Percentiles rank a stretch among this genome's conserved stretches.
Evolutionary conservation across 495 filamentous ascomycete species (phyloP).

Genomic region (Parachaetomium inaequale): DNA sequence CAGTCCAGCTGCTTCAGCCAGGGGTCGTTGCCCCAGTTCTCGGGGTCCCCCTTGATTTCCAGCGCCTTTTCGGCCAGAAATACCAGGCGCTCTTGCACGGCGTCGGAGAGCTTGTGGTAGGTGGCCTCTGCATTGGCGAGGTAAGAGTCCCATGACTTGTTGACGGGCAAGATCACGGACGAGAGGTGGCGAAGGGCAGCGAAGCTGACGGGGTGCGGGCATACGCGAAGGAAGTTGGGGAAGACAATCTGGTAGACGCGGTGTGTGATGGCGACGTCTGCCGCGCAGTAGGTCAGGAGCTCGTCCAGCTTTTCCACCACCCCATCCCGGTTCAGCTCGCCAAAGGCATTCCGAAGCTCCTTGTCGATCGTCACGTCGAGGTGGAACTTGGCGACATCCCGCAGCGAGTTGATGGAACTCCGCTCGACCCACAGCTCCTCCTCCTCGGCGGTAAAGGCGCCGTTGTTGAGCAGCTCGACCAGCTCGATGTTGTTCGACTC

Average conservation of each 20-base stretch:
- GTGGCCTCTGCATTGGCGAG: slow-evolving; percentile 76
- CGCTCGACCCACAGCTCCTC: slow-evolving; percentile 93
- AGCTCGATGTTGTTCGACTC: slow-evolving; percentile 69
- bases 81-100: slow-evolving; percentile 67
- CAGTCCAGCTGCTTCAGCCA: slow-evolving; percentile 95
- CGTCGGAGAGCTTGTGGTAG: slow-evolving; percentile 71
- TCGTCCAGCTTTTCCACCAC: slow-evolving; percentile 69
- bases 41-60: slow-evolving; percentile 62
- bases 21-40: slow-evolving; percentile 69
- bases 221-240: slow-evolving; percentile 78
- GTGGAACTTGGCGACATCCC: slow-evolving; percentile 96
- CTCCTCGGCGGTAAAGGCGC: slow-evolving; percentile 68
- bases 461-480: slow-evolving; percentile 63
- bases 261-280: slow-evolving; percentile 90
- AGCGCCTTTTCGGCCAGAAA: slow-evolving; percentile 72
- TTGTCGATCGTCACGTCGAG: slow-evolving; percentile 92
- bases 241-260: slow-evolving; percentile 90
- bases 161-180: slow-evolving; percentile 85
- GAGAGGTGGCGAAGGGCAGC: slow-evolving; percentile 88
- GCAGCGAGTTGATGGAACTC: slow-evolving; percentile 90
- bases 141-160: slow-evolving; percentile 83
- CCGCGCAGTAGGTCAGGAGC: slow-evolving; percentile 90
- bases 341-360: slow-evolving; percentile 79
- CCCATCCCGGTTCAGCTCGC: slow-evolving; percentile 68
- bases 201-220: slow-evolving; percentile 96